Evolutionary conservation across 169 alveolate species (phyloP).

Genomic region (Ichthyophthirius multifiliis): DNA sequence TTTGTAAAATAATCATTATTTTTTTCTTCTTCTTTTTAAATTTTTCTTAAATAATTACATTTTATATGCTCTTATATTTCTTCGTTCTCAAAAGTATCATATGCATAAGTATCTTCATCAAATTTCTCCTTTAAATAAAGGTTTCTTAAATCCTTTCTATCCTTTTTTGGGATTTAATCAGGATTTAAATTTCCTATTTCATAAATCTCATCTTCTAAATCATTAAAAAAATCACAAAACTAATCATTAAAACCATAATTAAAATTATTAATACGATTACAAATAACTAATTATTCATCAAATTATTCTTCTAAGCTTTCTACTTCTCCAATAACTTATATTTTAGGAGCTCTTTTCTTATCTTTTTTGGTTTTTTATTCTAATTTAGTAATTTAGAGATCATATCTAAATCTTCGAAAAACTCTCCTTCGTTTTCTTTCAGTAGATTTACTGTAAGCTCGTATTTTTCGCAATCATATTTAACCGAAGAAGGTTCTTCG

Average conservation of each 20-base stretch:
- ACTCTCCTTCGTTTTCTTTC: not conserved
- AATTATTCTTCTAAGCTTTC: not conserved
- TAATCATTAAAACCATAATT: not conserved
- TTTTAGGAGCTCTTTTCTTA: not conserved
- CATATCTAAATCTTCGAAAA: constrained; percentile 10
- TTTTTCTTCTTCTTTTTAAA: too few relatives aligned
- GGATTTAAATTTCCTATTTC: not conserved
- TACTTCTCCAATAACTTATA: not conserved
- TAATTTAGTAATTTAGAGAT: not conserved
- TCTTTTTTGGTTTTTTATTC: not conserved
- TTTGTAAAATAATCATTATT: not conserved
- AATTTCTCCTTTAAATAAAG: not conserved
- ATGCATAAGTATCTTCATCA: not conserved
- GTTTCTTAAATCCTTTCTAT: not conserved
- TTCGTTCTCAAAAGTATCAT: not conserved
- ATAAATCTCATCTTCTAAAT: not conserved
- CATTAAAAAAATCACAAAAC: not conserved
- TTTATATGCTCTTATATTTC: not conserved
- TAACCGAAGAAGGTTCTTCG: not conserved
- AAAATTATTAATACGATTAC: not conserved
- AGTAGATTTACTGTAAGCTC: not conserved
- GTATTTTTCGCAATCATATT: not conserved
- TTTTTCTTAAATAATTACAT: too few relatives aligned
- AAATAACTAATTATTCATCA: not conserved
- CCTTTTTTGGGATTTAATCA: not conserved